These are phyloP conservation scores for Xylaria palmicola DNA, from an alignment of 495 filamentous ascomycete species.

Conservation along the genomic window DNA sequence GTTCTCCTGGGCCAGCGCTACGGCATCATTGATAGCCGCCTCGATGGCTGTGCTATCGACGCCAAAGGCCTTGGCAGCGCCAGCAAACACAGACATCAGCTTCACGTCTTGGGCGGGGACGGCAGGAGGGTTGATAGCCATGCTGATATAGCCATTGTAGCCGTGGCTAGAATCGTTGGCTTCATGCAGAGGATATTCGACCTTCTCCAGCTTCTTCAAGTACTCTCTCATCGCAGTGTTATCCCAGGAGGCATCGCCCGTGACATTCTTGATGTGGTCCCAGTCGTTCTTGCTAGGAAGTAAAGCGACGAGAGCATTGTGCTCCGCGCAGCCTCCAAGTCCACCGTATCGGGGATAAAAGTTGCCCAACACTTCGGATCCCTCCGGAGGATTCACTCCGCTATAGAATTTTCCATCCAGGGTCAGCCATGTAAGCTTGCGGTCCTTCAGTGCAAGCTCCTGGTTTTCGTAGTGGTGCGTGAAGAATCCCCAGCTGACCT, in stretches of 20 bases:
- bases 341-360: slow-evolving; percentile 50
- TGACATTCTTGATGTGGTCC: slow-evolving; percentile 47
- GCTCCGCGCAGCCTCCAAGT: slow-evolving; percentile 51
- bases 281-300: slow-evolving; percentile 47
- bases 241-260: slow-evolving; percentile 49
- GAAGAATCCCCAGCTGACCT: slow-evolving; percentile 46
- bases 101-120: slow-evolving; percentile 53
- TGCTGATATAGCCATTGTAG: slow-evolving; percentile 57
- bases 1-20: slow-evolving; percentile 9
- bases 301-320: slow-evolving; percentile 48
- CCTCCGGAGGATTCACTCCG: slow-evolving; percentile 40
- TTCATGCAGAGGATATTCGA: slow-evolving; percentile 45
- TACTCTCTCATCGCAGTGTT: slow-evolving; percentile 49
- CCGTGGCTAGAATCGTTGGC: slow-evolving; percentile 47
- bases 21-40: slow-evolving; percentile 2
- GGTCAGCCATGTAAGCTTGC: slow-evolving; percentile 41
- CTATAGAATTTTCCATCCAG: slow-evolving; percentile 35
- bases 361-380: slow-evolving; percentile 42
- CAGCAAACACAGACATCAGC: slow-evolving; percentile 48
- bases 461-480: slow-evolving; percentile 45
- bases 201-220: slow-evolving; percentile 52
- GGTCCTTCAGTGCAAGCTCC: slow-evolving; percentile 35
- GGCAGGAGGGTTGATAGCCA: slow-evolving; percentile 45
- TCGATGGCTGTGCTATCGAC: slow-evolving; percentile 24
- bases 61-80: slow-evolving; percentile 52